These are phyloP conservation scores for Candida xyloterini DNA, from an alignment of 805 yeast species.

Conservation along the genomic window DNA sequence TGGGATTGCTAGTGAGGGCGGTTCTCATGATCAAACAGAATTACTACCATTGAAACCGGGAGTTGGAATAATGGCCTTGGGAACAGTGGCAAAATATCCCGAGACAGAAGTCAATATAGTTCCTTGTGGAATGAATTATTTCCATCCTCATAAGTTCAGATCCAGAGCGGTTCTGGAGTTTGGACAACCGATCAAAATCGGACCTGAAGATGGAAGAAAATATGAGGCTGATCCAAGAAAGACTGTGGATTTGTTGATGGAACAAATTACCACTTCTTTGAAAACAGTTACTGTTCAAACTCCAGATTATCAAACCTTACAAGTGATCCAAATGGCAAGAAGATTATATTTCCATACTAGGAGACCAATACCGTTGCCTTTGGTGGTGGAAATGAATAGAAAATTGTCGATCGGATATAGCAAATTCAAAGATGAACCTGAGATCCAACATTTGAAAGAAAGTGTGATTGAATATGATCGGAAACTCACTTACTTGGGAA, in stretches of 20 bases:
- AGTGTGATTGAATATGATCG: slow-evolving; percentile 70
- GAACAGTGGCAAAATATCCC: slow-evolving; percentile 72
- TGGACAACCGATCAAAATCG: slow-evolving; percentile 77
- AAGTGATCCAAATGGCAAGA: slow-evolving; percentile 90
- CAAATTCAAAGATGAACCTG: slow-evolving; percentile 68
- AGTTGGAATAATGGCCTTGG: slow-evolving; percentile 96
- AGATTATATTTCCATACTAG: slow-evolving; percentile 73
- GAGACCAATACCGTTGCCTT: slow-evolving; percentile 70
- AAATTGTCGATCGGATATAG: slow-evolving; percentile 80
- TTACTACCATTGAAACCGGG: slow-evolving; percentile 93
- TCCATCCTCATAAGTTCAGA: slow-evolving; percentile 92
- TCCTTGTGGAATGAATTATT: slow-evolving; percentile 96
- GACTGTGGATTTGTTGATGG: slow-evolving; percentile 67
- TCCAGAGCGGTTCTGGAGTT: slow-evolving; percentile 94
- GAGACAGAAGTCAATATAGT: slow-evolving; percentile 75
- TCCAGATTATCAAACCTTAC: slow-evolving; percentile 83
- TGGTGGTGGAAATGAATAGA: slow-evolving; percentile 87
- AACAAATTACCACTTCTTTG: slow-evolving; percentile 62
- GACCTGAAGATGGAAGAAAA: slow-evolving; percentile 54
- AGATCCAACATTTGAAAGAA: slow-evolving; percentile 56
- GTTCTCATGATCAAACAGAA: slow-evolving; percentile 95
- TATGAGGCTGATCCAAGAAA: slow-evolving; percentile 66
- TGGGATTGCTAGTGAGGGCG: slow-evolving; percentile 98
- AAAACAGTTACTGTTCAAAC: slow-evolving; percentile 82
- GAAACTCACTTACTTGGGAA: slow-evolving; percentile 56